Base-by-base conservation (phyloP, 352 stramenopile genomes). In the Phytophthora pistaciae region DNA sequence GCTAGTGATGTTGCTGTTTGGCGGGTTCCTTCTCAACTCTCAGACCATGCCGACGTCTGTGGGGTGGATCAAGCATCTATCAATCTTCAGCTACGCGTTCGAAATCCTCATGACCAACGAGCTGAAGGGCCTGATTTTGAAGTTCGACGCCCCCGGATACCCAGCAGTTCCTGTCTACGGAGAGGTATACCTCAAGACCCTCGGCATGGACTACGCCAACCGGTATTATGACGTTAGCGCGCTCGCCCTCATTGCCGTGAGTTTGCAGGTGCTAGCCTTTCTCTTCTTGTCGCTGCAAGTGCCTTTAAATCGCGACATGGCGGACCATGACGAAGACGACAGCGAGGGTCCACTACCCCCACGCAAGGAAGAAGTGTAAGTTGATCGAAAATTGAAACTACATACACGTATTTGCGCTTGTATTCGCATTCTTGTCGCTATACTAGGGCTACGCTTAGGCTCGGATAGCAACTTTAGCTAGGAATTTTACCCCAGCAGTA, bases 61-160 rank as follows among this genome's bases (percentile, higher is more conserved):
- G 6, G 82, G 67, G 10, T 91, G 82, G 81, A 48, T 94, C 56
- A 85, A 92, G 60, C 82, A 90, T 56, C 74, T 92, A 21, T 93
- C 85, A 16, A 89, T 92, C 70, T 94, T 92, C 65, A 89, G 80
- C 60, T 94, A 94, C 63, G 87, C 82, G 44, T 94, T 93, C 52
- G 87, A 94, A 64, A 87, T 93, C 57, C 79, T 93, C 66, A 91
- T 93, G 82, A 90, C 84, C 18, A 93, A 91, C 66, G 85, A 93
- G 64, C 78, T 93, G 20, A 84, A 89, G 57, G 84, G 85, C 1
- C 60, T 93, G 38, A 66, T 91, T 53, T 74, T 93, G 46, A 88
- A 75, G 71, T 93, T 93, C 59, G 74, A 93, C 59, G 85, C 85
- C 14, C 80, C 84, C 0, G 85, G 85, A 18, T 91, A 91, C 74